Base-by-base conservation (phyloP, 2,329 filamentous ascomycete genomes). In the Exophiala alcalophila region DNA sequence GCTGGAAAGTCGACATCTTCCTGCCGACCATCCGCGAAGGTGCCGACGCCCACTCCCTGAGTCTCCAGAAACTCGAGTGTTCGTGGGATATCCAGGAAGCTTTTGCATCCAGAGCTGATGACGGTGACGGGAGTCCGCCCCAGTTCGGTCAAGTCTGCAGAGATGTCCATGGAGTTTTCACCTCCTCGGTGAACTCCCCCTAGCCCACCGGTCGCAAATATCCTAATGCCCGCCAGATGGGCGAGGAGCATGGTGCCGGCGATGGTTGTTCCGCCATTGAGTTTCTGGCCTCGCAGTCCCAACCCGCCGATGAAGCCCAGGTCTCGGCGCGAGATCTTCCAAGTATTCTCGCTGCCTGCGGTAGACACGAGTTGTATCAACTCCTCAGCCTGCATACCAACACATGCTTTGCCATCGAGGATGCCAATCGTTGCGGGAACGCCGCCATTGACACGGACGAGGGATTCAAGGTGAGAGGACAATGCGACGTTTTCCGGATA, bases 191-290 rank as follows among this genome's bases (percentile, higher is more conserved):
- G 92, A 16, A 98, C 92, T 46, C 92, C 92, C 42, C 92, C 91
- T 4, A 98, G 78, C 9, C 92, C 92, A 31, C 92, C 92, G 4
- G 92, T 98, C 18, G 89, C 92, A 65, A 98, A 96, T 35, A 98
- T 78, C 52, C 82, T 84, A 61, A 98, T 94, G 7, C 90, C 90
- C 19, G 89, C 91, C 47, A 90, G 71, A 50, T 86, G 76, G 30
- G 92, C 87, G 20, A 98, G 77, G 25, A 96, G 66, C 86, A 94
- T 96, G 3, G 92, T 98, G 1, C 86, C 90, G 4, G 91, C 81
- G 42, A 98, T 86, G 2, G 92, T 98, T 2, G 92, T 98, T 7
- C 91, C 92, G 19, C 90, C 92, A 63, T 94, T 84, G 30, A 87
- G 76, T 41, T 74, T 78, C 53, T 77, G 78, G 23, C 85, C 84